Base-by-base conservation (phyloP, 139 green algal genomes). In the Coelastrella sp. region DNA sequence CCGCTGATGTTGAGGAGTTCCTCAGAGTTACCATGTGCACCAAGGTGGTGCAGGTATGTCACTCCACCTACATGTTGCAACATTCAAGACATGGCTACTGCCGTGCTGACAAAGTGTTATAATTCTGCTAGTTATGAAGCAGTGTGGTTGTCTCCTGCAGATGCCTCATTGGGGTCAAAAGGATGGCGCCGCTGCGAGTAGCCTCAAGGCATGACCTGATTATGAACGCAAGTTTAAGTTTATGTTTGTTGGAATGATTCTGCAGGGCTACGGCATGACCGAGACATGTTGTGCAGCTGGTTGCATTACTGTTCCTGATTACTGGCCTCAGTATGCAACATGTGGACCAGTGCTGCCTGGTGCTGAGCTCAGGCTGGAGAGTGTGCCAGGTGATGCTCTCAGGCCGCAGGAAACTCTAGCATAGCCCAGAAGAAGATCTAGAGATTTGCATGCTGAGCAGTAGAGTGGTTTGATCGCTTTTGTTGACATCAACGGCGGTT, bases 191-290 rank as follows among this genome's bases (percentile, higher is more conserved):
- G n/a, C n/a, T n/a, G n/a, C n/a, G n/a, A n/a, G n/a, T 15, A 57
- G 17, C 48, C 48, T 11, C 48, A 57, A 11, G 17, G 48, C 48
- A 57, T 57, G 2, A 57, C 17, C 13, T 57, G 48, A 57, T 11
- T 15, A 1, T 57, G 1, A 11, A 11, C 48, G 17, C 13, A 2
- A 11, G 2, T 2, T 23, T 57, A 11, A 57, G 13, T 11, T 15
- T 67, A 23, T 30, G 13, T 17, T 67, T 21, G 19, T 67, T 17
- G 8, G 7, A 35, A 8, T 40, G n/a, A 0, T 71, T 27, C 62
- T 71, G 62, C 93, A 96, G 90, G 95, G 95, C 73, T 98, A 98
- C 73, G 95, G 95, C 63, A 90, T 98, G 32, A 98, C 95, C 0
- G 95, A 98, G 91, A 30, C 91, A 88, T 97, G 93, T 5, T 94